A percentile compares a stretch with the other conserved stretches of the same genome.
phyloP scores from a whole-genome alignment of 805 yeast species.

The Blastobotrys peoriensis region DNA sequence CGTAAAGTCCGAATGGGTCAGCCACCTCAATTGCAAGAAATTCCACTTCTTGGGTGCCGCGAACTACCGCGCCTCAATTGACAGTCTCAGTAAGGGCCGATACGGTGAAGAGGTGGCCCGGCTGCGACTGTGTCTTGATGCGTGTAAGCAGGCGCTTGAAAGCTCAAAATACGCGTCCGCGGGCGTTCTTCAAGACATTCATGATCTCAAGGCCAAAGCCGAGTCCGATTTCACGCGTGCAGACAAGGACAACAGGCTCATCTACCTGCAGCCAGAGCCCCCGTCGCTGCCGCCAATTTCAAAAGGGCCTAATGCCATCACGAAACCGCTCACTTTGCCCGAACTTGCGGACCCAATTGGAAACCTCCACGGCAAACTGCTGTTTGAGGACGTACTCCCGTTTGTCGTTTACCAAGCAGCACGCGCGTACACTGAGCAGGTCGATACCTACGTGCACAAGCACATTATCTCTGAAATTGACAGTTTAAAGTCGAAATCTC shows the following conservation, averaged over 20 bases:
- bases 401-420: conserved; percentile 58
- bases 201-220: conserved; percentile 44
- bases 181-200: conserved; percentile 45
- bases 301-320: conserved; percentile 46
- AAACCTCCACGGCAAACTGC: conserved; percentile 13
- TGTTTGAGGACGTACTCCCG: conserved; percentile 66
- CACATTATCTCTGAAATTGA: conserved; percentile 35
- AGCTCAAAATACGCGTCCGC: conserved; percentile 37
- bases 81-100: conserved; percentile 41
- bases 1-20: conserved; percentile 57
- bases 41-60: conserved; percentile 69
- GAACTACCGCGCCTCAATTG: conserved; percentile 52
- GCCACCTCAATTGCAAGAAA: conserved; percentile 52
- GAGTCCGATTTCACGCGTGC: conserved; percentile 44
- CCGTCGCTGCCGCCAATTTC: conserved; percentile 36
- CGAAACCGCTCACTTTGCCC: conserved; percentile 39
- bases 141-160: conserved; percentile 34
- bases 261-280: conserved; percentile 67
- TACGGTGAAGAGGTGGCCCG: conserved; percentile 70
- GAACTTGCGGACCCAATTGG: conserved; percentile 33
- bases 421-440: conserved; percentile 62
- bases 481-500: conserved; percentile 20
- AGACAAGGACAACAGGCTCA: conserved; percentile 75
- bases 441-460: conserved; percentile 43
- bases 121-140: conserved; percentile 39